These are phyloP conservation scores for Daldinia concentrica DNA, from an alignment of 495 filamentous ascomycete species.

Conservation along the genomic window DNA sequence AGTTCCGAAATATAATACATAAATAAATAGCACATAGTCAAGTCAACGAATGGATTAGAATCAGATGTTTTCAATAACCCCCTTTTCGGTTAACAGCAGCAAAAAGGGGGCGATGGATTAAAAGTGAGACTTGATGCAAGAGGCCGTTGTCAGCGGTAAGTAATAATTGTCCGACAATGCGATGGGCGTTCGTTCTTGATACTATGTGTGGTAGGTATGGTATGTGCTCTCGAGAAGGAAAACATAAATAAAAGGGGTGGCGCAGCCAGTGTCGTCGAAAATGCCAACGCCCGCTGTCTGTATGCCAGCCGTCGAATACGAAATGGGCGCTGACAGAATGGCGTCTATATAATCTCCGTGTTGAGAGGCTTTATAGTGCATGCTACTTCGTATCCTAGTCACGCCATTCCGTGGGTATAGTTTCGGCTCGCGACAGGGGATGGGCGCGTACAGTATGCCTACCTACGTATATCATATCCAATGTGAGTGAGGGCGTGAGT, in stretches of 20 bases:
- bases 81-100: not conserved
- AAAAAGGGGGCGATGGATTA: not conserved
- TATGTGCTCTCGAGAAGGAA: not conserved
- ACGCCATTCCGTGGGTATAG: conserved; percentile 5
- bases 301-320: conserved; percentile 2
- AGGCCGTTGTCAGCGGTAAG: conserved; percentile 10
- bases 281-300: conserved; percentile 1
- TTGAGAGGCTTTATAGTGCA: not conserved
- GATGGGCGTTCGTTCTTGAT: not conserved
- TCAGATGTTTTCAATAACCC: not conserved
- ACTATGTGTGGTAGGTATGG: not conserved
- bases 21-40: no score
- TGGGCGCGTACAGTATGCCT: not conserved
- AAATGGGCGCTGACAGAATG: conserved; percentile 7
- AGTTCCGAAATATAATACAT: no score
- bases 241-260: conserved; percentile 8
- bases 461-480: not conserved
- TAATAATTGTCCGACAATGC: conserved; percentile 1
- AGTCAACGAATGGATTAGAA: not conserved
- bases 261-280: conserved; percentile 1
- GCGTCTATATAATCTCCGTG: not conserved
- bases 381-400: conserved; percentile 3
- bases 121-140: conserved; percentile 17
- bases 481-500: not conserved
- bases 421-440: conserved; percentile 11